phyloP scores from a whole-genome alignment of 2,329 filamentous ascomycete genomes.

The Scortechinia acanthostroma region DNA sequence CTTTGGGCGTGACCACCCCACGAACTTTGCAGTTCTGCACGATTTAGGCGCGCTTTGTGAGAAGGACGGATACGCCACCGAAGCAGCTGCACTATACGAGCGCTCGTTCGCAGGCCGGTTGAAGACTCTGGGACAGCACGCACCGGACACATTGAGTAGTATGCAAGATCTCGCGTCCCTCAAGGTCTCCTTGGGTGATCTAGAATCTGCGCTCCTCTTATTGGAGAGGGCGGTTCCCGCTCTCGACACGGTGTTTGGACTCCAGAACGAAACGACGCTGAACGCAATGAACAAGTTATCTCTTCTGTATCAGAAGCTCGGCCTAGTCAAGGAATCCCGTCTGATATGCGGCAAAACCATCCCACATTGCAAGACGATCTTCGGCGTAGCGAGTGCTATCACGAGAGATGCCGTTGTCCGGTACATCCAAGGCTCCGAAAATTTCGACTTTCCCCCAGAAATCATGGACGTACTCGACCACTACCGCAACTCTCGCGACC shows the following conservation, averaged over 20 bases:
- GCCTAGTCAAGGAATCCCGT: conserved; percentile 14
- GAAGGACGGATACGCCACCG: conserved; percentile 17
- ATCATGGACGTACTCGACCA: conserved; percentile 14
- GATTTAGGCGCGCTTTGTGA: conserved; percentile 16
- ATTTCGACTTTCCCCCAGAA: conserved; percentile 17
- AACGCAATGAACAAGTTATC: conserved; percentile 17
- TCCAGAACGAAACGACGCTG: conserved; percentile 16
- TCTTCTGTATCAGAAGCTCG: conserved; percentile 16
- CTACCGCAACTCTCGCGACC: conserved; percentile 12
- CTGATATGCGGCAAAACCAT: conserved; percentile 12
- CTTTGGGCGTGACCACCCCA: conserved; percentile 15
- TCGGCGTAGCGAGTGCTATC: conserved; percentile 12
- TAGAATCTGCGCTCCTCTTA: conserved; percentile 15
- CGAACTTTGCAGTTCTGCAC: conserved; percentile 16
- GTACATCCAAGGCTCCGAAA: conserved; percentile 14
- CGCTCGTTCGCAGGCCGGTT: conserved; percentile 17
- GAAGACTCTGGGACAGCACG: conserved; percentile 15
- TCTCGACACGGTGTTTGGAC: conserved; percentile 16
- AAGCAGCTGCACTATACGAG: conserved; percentile 17
- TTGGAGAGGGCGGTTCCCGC: conserved; percentile 17
- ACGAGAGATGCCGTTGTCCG: conserved; percentile 14
- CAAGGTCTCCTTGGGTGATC: conserved; percentile 14
- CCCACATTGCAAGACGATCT: conserved; percentile 14
- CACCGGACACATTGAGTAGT: conserved; percentile 16
- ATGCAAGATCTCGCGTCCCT: conserved; percentile 18